Conservation (phyloP, 2,329 filamentous ascomycete genomes). For the Colletotrichum noveboracense region DNA sequence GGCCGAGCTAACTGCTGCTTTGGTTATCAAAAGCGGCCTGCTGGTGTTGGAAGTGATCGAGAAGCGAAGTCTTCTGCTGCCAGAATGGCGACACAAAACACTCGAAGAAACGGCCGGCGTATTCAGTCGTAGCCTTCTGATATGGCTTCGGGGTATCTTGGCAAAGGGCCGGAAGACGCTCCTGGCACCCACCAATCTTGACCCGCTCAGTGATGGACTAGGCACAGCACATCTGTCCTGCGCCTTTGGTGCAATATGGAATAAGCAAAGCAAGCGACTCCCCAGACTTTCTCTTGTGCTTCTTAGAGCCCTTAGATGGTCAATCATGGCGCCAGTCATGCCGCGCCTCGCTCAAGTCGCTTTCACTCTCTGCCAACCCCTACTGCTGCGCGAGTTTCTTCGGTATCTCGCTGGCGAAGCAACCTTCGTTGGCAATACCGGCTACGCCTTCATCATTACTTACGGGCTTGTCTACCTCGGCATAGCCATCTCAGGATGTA, state of each 20-base stretch:
- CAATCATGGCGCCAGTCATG: slow-evolving; percentile 34
- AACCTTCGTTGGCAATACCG: slow-evolving; percentile 24
- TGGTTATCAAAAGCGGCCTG: not conserved
- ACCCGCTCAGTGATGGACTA: slow-evolving; percentile 12
- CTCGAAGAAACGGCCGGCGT: slow-evolving; percentile 38
- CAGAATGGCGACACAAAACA: slow-evolving; percentile 35
- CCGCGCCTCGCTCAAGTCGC: slow-evolving; percentile 32
- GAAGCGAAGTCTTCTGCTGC: not conserved
- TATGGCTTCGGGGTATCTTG: slow-evolving; percentile 39
- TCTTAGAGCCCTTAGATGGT: not conserved
- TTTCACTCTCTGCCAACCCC: slow-evolving; percentile 43
- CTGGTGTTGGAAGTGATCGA: not conserved
- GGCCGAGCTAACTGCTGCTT: not conserved
- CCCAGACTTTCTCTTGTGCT: not conserved
- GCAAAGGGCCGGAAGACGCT: slow-evolving; percentile 34
- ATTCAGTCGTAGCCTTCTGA: slow-evolving; percentile 31
- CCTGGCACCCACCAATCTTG: slow-evolving; percentile 32
- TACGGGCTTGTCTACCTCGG: slow-evolving; percentile 42
- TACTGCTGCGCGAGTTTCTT: slow-evolving; percentile 37
- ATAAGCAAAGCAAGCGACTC: not conserved
- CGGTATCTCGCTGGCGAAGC: slow-evolving; percentile 25
- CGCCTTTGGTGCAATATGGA: not conserved
- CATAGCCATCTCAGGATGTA: slow-evolving; percentile 42
- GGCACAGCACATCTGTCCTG: slow-evolving; percentile 20
- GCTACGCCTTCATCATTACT: slow-evolving; percentile 48